Evolutionary conservation across 2,329 filamentous ascomycete genomes (phyloP).

Genomic region (Fusarium heterosporum): DNA sequence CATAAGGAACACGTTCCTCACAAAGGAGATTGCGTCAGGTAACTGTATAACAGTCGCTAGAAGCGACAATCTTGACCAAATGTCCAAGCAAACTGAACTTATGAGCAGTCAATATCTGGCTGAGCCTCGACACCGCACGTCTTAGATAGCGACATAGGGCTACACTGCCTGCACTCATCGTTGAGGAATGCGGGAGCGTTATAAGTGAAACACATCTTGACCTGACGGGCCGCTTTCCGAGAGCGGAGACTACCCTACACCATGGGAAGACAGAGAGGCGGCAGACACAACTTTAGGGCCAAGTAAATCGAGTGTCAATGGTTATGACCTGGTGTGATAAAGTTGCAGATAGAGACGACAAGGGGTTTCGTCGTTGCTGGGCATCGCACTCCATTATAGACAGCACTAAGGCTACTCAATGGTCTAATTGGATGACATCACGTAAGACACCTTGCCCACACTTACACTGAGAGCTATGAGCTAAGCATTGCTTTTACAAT

Average conservation of each 20-base stretch:
- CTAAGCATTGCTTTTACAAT: conserved; percentile 2
- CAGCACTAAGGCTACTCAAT: background rate
- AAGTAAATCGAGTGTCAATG: background rate
- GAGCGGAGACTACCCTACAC: conserved; percentile 30
- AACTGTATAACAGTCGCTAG: too few relatives aligned
- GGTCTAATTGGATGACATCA: conserved; percentile 41
- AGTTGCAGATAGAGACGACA: conserved; percentile 15
- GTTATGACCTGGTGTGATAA: conserved; percentile 6
- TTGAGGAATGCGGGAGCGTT: conserved; percentile 34
- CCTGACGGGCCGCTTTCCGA: conserved; percentile 15
- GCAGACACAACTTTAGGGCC: background rate
- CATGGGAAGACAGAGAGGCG: background rate
- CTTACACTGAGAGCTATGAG: conserved; percentile 3
- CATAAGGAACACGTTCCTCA: too few relatives aligned
- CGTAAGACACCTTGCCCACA: conserved; percentile 1
- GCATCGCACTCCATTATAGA: conserved; percentile 12
- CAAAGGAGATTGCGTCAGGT: too few relatives aligned
- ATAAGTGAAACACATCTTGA: conserved; percentile 30
- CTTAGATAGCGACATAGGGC: background rate
- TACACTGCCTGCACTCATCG: background rate
- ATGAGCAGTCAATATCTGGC: too few relatives aligned
- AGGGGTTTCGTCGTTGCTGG: conserved; percentile 23
- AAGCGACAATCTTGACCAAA: too few relatives aligned
- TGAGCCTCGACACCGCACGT: background rate
- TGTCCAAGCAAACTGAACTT: too few relatives aligned